Conservation (phyloP, 805 yeast genomes). For the Cyberlindnera veronae region DNA sequence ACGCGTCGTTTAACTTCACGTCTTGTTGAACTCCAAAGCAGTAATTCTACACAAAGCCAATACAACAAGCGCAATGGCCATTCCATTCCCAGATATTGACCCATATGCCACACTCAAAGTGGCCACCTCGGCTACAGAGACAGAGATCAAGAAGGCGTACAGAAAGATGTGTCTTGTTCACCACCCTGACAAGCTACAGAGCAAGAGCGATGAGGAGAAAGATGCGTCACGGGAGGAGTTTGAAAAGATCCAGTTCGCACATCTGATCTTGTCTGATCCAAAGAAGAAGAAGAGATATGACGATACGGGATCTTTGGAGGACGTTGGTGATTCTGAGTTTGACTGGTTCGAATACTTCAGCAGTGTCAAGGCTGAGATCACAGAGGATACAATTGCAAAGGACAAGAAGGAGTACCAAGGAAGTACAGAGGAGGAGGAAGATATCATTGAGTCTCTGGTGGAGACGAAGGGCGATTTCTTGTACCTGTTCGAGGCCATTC, state of each 20-base stretch:
- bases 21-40: too few species aligned
- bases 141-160: slow-evolving; percentile 64
- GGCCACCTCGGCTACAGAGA: slow-evolving; percentile 36
- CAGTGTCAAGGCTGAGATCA: slow-evolving; percentile 44
- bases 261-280: slow-evolving; percentile 60
- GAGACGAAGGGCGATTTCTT: slow-evolving; percentile 67
- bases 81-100: slow-evolving; percentile 52
- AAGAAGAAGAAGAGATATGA: slow-evolving; percentile 57
- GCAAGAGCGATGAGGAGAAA: slow-evolving; percentile 31
- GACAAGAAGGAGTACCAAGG: slow-evolving; percentile 64
- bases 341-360: slow-evolving; percentile 60
- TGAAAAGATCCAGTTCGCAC: slow-evolving; percentile 72
- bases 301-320: slow-evolving; percentile 60
- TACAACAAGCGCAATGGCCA: slow-evolving; percentile 13
- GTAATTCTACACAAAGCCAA: neutral
- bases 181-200: slow-evolving; percentile 69
- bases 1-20: too few species aligned
- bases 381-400: slow-evolving; percentile 62
- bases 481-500: slow-evolving; percentile 66
- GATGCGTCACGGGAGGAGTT: slow-evolving; percentile 41
- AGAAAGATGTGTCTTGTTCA: slow-evolving; percentile 56
- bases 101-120: slow-evolving; percentile 58
- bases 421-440: slow-evolving; percentile 55
- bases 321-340: slow-evolving; percentile 34
- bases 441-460: slow-evolving; percentile 56